Evolutionary conservation across 1,139 yeast species (phyloP), one percentile per base, ranked within the genome.

Genomic region (Lodderomyces metapsilosis): DNA sequence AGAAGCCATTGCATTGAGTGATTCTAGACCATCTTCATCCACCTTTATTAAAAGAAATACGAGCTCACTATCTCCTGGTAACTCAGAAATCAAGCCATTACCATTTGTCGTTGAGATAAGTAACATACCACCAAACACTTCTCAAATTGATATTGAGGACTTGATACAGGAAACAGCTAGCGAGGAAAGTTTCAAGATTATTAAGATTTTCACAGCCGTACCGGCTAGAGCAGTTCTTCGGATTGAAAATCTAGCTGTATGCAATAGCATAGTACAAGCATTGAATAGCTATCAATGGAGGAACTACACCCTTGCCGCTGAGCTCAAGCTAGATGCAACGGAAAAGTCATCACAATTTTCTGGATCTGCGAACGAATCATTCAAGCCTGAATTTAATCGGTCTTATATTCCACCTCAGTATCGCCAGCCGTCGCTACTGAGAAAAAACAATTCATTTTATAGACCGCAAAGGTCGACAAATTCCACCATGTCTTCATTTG

Each of bases 41-140:
- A 25, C n/a, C 7, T 21, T 37, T 9, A 12, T 30, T 3, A 20
- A 30, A 12, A 30, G 23, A 31, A 34, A 37, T 12, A 37, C 40
- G 11, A 37, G 40, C 28, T 37, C 40, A 5, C 23, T 37, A 24
- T 37, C 40, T 7, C 40, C 40, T 2, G 36, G 36, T 10, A 36
- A 35, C 12, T 39, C 38, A 3, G 30, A 25, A 35, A 23, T 36
- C 13, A 30, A 24, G 22, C 36, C 32, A 6, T 18, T 15, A 31
- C 41, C 41, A 16, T 32, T 33, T 16, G 37, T 38, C 4, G 15
- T 38, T 16, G 36, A 23, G 23, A 22, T 38, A 11, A 11, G 5
- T 11, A 35, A 39, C 18, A 23, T 35, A 8, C 20, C 34, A 4
- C 24, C 7, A 2, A 13, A n/a, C 12, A 13, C 22, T 2, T 6